A percentile compares a stretch with the other conserved stretches of the same genome.
These are phyloP conservation scores for Debaryomyces robertsiae DNA, from an alignment of 1,139 yeast genomes.

Conservation along the genomic window DNA sequence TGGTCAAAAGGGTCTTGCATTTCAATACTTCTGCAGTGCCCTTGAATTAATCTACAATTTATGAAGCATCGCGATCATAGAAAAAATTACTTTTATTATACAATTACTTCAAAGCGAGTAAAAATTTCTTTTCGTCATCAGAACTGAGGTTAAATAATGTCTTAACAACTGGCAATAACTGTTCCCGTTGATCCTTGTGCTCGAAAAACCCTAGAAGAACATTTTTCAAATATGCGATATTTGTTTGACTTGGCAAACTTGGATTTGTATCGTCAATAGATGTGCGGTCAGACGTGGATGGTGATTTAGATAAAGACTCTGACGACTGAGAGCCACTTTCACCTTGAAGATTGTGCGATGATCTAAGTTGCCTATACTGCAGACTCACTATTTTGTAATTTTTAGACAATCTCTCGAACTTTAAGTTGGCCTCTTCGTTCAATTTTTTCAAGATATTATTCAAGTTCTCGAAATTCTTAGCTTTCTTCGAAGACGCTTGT, in stretches of 20 bases:
- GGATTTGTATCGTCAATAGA: constrained; percentile 10
- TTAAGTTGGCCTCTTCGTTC: constrained; percentile 68
- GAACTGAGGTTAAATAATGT: constrained; percentile 68
- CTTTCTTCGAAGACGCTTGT: constrained; percentile 49
- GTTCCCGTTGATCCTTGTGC: constrained; percentile 86
- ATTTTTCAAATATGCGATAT: constrained; percentile 80
- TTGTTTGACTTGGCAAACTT: constrained; percentile 20
- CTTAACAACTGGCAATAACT: constrained; percentile 81
- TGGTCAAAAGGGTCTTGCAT: constrained; percentile 65
- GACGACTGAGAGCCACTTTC: constrained; percentile 8
- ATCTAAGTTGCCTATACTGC: constrained; percentile 49
- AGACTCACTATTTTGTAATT: constrained; percentile 63
- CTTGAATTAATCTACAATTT: not conserved
- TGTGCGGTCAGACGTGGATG: constrained; percentile 6
- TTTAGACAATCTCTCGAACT: constrained; percentile 65
- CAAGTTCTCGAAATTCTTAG: constrained; percentile 57
- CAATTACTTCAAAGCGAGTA: constrained; percentile 56
- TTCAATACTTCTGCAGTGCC: not conserved
- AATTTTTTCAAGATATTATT: constrained; percentile 61
- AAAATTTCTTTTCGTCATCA: constrained; percentile 71
- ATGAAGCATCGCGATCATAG: constrained; percentile 10
- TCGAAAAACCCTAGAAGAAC: constrained; percentile 87
- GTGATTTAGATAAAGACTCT: constrained; percentile 5
- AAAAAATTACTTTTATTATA: constrained; percentile 12
- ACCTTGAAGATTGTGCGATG: constrained; percentile 10